Evolutionary conservation across 495 filamentous ascomycete species (phyloP), one percentile per base, ranked within the genome.

Genomic region (Xylaria castorea): DNA sequence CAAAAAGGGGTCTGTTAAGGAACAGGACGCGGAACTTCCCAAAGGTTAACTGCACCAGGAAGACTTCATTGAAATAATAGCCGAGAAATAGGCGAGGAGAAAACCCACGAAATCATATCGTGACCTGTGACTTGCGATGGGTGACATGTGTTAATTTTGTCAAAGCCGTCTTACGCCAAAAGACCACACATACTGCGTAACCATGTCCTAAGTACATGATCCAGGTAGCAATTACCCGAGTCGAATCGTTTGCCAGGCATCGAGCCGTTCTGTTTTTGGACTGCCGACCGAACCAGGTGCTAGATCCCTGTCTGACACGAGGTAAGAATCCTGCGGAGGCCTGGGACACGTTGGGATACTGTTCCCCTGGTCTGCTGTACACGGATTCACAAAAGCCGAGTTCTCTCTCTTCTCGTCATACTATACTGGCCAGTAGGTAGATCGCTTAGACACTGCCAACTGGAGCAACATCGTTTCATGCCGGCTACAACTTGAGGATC

Each of bases 261-360:
- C n/a, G 36, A 44, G 18, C 40, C 32, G 22, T 18, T 50, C 62
- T 72, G 70, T 11, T 66, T 72, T 66, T 50, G 70, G 63, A 66
- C 63, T 72, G 70, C 51, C 68, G 58, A 64, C 68, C 44, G 58
- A 71, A 53, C 68, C 58, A 38, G 57, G 57, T 44, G 34, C 55
- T 60, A 40, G 32, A 72, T 72, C 70, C 70, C 60, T 72, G 70
- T 53, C 70, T 50, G 70, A 72, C 70, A 72, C 70, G 70, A 72
- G 70, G 70, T 72, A n/a, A 51, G 70, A 60, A 71, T 71, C 68
- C 70, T 72, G 62, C 63, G 44, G 58, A 53, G 68, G 40, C 40
- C 18, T 50, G 20, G 44, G 40, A 57, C 16, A 44, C 30, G n/a
- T 18, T 20, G 34, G 30, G 66, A 60, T 27, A 42, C 50, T 22